A percentile compares a stretch with the other conserved stretches of the same genome.
phyloP scores from a whole-genome alignment of 1,284 basidiomycete genomes.

The Phellinidium pouzarii region DNA sequence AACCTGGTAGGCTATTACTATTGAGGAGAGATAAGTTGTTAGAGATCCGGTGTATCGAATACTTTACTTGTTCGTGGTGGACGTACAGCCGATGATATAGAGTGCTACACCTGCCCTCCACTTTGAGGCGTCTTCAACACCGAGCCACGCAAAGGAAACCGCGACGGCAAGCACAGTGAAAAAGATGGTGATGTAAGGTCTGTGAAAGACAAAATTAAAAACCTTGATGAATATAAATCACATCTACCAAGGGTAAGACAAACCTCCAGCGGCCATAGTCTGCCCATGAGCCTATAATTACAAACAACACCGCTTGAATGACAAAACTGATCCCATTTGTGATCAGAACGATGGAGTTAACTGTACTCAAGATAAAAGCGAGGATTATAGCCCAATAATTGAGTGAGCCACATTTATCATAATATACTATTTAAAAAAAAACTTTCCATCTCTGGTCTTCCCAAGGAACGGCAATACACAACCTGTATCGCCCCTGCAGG shows the following conservation, averaged over 20 bases:
- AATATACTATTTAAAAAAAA: not conserved
- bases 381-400: not conserved
- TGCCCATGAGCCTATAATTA: slow-evolving; percentile 67
- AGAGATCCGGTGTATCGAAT: not conserved
- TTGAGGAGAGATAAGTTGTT: not conserved
- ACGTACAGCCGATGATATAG: slow-evolving; percentile 71
- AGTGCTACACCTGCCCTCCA: slow-evolving; percentile 67
- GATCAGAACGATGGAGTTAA: slow-evolving; percentile 71
- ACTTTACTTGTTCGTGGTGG: not conserved
- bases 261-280: slow-evolving; percentile 75
- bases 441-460: slow-evolving; percentile 48
- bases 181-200: slow-evolving; percentile 72
- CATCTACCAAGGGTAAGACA: not conserved
- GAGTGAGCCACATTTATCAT: not conserved
- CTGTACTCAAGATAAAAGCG: slow-evolving; percentile 28
- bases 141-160: slow-evolving; percentile 74
- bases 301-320: slow-evolving; percentile 58
- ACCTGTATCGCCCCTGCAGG: slow-evolving; percentile 42
- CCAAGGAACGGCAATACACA: slow-evolving; percentile 67
- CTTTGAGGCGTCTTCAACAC: slow-evolving; percentile 54
- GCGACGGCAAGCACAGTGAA: slow-evolving; percentile 65
- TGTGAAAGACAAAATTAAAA: slow-evolving; percentile 24
- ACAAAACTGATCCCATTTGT: slow-evolving; percentile 74
- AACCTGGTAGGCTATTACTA: slow-evolving; percentile 75
- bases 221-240: slow-evolving; percentile 5